phyloP scores from a whole-genome alignment of 192 early-diverging fungal genomes.

The Helicostylum pulchrum region DNA sequence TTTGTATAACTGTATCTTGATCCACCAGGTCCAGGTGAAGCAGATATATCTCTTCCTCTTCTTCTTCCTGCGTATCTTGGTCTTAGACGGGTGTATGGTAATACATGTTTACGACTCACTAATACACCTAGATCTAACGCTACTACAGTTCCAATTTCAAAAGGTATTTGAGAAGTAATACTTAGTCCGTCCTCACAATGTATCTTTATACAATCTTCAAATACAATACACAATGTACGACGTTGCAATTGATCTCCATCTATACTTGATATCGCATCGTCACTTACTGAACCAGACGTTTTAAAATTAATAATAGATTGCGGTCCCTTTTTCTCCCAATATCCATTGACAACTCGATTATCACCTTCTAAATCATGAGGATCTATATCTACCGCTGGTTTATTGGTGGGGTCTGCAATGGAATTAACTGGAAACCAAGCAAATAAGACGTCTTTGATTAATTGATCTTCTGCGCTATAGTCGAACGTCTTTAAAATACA shows the following conservation, averaged over 20 bases:
- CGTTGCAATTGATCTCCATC: background rate
- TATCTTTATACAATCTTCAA: constrained; percentile 1
- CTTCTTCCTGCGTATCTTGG: background rate
- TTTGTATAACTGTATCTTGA: no score
- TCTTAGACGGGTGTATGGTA: no score
- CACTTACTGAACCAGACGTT: no score
- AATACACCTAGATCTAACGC: background rate
- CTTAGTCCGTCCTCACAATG: background rate
- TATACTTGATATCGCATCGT: no score
- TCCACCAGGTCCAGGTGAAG: background rate
- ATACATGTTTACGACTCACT: background rate
- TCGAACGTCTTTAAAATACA: background rate
- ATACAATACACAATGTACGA: constrained; percentile 9
- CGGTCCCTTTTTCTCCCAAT: background rate
- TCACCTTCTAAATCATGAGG: background rate
- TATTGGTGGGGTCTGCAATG: background rate
- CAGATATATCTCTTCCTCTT: background rate
- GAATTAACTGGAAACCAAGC: constrained; percentile 9
- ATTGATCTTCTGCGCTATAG: background rate
- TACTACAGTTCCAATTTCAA: background rate
- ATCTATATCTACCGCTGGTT: background rate
- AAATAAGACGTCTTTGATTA: constrained; percentile 12
- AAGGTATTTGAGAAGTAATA: background rate
- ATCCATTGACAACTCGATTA: background rate
- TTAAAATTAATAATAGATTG: background rate